Conservation (phyloP, 2,329 filamentous ascomycete species). For the Trichoderma sp. region DNA sequence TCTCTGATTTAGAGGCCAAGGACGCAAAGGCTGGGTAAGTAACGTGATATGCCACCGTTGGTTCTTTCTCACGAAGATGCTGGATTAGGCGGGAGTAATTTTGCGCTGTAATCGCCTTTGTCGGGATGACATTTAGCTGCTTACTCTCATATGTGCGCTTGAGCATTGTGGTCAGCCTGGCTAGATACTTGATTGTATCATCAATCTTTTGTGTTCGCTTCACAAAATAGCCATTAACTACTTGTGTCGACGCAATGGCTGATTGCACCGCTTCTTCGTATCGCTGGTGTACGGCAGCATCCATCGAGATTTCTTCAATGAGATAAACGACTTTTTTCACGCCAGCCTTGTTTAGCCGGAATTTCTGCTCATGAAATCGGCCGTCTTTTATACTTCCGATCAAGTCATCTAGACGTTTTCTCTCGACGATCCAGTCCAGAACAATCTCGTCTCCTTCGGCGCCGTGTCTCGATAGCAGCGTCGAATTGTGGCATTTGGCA, state of each 20-base stretch:
- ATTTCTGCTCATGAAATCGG: slow-evolving; percentile 83
- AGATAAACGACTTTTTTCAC: slow-evolving; percentile 78
- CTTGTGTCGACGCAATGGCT: slow-evolving; percentile 74
- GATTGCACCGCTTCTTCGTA: slow-evolving; percentile 70
- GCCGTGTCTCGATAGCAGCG: slow-evolving; percentile 56
- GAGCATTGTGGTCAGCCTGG: slow-evolving; percentile 69
- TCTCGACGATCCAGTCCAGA: slow-evolving; percentile 78
- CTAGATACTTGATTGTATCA: slow-evolving; percentile 75
- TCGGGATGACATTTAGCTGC: slow-evolving; percentile 65
- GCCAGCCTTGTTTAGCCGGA: slow-evolving; percentile 70
- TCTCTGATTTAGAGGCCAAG: slow-evolving; percentile 73
- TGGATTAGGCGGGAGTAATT: slow-evolving; percentile 67
- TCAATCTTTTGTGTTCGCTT: slow-evolving; percentile 76
- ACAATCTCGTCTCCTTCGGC: slow-evolving; percentile 69
- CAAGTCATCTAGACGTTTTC: slow-evolving; percentile 78
- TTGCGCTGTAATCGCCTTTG: slow-evolving; percentile 58
- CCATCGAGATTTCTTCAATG: slow-evolving; percentile 70
- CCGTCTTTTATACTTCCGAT: slow-evolving; percentile 81
- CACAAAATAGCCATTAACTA: slow-evolving; percentile 77
- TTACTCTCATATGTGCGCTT: slow-evolving; percentile 63
- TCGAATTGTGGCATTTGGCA: slow-evolving; percentile 66
- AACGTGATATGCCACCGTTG: slow-evolving; percentile 57
- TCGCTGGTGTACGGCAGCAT: slow-evolving; percentile 52
- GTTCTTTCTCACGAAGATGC: slow-evolving; percentile 57
- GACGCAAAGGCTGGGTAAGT: slow-evolving; percentile 72